Evolutionary conservation across 495 filamentous ascomycete genomes (phyloP).

Genomic region (Staphylotrichum tortipilum): DNA sequence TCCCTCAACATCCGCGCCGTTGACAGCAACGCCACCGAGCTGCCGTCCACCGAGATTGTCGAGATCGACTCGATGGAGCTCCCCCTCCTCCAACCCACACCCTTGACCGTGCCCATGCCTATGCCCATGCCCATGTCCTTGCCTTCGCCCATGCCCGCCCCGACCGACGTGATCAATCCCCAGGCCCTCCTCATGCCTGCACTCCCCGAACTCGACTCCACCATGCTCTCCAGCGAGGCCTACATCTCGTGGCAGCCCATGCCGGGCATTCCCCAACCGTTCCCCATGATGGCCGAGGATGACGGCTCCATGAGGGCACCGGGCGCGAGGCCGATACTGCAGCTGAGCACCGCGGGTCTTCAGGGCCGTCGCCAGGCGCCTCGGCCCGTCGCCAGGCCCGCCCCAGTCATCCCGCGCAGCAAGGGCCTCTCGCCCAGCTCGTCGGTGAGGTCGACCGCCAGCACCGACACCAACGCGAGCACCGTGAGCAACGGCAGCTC

Average conservation of each 20-base stretch:
- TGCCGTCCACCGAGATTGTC: slow-evolving; percentile 35
- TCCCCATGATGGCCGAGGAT: slow-evolving; percentile 1
- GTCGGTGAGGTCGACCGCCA: slow-evolving; percentile 31
- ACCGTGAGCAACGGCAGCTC: slow-evolving; percentile 27
- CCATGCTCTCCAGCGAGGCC: slow-evolving; percentile 5
- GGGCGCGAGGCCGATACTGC: slow-evolving; percentile 16
- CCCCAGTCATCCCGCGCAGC: slow-evolving; percentile 14
- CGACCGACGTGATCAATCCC: slow-evolving; percentile 21
- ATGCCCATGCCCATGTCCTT: too few species aligned
- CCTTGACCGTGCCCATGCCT: too few species aligned
- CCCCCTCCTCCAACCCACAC: not conserved
- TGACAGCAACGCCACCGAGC: slow-evolving; percentile 19
- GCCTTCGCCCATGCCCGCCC: slow-evolving; percentile 5
- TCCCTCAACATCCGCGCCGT: slow-evolving; percentile 20
- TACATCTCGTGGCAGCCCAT: slow-evolving; percentile 21
- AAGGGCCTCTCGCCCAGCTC: slow-evolving; percentile 32
- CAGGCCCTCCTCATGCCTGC: slow-evolving; percentile 20
- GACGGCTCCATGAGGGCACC: slow-evolving; percentile 3
- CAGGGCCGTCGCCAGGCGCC: slow-evolving; percentile 16
- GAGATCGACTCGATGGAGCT: slow-evolving; percentile 39
- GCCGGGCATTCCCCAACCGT: not conserved
- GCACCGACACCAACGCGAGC: slow-evolving; percentile 26
- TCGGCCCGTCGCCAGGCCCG: slow-evolving; percentile 14
- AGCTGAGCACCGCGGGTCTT: slow-evolving; percentile 24
- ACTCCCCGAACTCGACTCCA: slow-evolving; percentile 28